Conservation (phyloP, 257 asterid genomes). For the Fraxinus anomala region DNA sequence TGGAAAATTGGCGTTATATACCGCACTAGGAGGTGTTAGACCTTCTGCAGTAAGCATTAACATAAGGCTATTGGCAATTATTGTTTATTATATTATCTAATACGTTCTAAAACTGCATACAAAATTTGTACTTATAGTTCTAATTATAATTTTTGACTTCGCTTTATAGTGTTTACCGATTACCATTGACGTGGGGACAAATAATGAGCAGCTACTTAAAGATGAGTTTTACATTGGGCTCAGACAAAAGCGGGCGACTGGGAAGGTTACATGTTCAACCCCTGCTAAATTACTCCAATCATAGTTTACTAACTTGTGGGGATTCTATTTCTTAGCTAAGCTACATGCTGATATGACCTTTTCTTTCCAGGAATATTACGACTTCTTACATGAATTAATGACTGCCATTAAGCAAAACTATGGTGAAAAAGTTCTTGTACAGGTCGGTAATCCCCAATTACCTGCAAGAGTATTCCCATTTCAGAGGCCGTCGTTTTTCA, state of each 20-base stretch:
- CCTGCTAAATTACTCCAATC: neutral
- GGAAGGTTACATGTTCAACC: neutral
- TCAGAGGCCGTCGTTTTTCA: neutral
- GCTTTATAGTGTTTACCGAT: neutral
- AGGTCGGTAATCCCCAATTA: neutral
- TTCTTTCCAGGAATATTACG: neutral
- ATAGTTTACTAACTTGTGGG: neutral
- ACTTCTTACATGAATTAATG: neutral
- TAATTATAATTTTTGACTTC: neutral
- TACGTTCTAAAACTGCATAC: neutral
- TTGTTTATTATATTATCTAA: too few species aligned
- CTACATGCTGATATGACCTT: neutral
- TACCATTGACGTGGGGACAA: neutral
- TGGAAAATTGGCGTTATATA: conserved; percentile 79
- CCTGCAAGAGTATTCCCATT: neutral
- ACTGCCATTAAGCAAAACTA: neutral
- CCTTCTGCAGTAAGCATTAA: conserved; percentile 78
- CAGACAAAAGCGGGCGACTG: neutral
- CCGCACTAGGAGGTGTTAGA: conserved; percentile 92
- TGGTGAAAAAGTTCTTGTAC: neutral
- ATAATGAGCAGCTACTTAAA: neutral
- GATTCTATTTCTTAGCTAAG: neutral
- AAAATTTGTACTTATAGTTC: neutral
- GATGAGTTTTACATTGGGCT: neutral
- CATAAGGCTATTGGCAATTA: neutral